A percentile compares a stretch with the other conserved stretches of the same genome.
These are phyloP conservation scores for Petasospora rhodanensis DNA, from an alignment of 1,139 yeast species.

Conservation along the genomic window DNA sequence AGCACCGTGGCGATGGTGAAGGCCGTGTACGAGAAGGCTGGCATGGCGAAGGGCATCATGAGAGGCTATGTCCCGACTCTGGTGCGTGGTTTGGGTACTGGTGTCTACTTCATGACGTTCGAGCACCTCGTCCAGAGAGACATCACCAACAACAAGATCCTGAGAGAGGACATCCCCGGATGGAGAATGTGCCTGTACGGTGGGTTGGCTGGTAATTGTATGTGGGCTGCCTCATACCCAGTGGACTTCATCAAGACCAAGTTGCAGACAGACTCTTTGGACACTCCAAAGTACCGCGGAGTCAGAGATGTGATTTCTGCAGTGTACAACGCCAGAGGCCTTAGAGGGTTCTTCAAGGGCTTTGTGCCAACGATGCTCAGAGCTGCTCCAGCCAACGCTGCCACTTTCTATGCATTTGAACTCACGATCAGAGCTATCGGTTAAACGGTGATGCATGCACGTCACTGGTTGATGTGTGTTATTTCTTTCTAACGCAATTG, in stretches of 20 bases:
- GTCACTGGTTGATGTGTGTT: no score
- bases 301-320: constrained; percentile 48
- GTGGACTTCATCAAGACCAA: constrained; percentile 83
- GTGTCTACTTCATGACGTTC: constrained; percentile 82
- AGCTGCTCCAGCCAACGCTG: constrained; percentile 97
- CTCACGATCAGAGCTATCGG: constrained; percentile 65
- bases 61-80: constrained; percentile 60
- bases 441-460: no score
- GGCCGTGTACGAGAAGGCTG: constrained; percentile 51
- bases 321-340: constrained; percentile 53
- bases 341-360: constrained; percentile 80
- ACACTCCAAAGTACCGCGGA: constrained; percentile 38
- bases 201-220: constrained; percentile 79
- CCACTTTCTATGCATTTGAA: constrained; percentile 90
- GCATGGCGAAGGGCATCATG: constrained; percentile 77
- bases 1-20: constrained; percentile 80
- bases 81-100: constrained; percentile 83
- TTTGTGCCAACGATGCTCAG: constrained; percentile 86
- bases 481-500: no score
- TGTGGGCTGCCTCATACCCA: constrained; percentile 83
- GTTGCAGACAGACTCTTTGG: constrained; percentile 74
- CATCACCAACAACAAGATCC: constrained; percentile 35
- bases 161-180: constrained; percentile 68
- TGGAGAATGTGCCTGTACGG: constrained; percentile 81
- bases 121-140: constrained; percentile 78